Base-by-base conservation (phyloP, 1,284 basidiomycete species). In the Hymenochaete sp. region DNA sequence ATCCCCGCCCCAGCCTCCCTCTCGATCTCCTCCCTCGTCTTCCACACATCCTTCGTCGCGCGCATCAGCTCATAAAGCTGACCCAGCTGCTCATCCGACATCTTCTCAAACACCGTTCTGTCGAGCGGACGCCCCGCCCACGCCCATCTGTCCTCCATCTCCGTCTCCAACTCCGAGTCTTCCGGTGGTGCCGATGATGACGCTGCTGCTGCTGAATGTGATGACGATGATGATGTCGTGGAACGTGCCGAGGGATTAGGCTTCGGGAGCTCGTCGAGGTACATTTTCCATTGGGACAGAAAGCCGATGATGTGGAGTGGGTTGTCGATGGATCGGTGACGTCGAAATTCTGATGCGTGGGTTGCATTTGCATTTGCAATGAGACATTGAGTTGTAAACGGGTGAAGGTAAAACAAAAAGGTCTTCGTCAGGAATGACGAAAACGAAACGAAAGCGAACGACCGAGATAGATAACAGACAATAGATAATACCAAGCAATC, bases 41-140 rank as follows among this genome's bases (percentile, higher is more conserved):
- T 91, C 87, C 86, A 93, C 10, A 93, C 71, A 49, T 83, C 82
- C 58, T 87, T 89, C 0, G 89, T 82, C 1, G 80, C 86, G 53
- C 89, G 82, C 88, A 93, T 91, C 48, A 97, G 71, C 61, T 93
- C 90, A 59, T 93, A 91, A 35, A 96, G 65, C 61, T 96, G 92
- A 1, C 86, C 86, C 3, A 95, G 70, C 61, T 96, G 92, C 60
- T 93, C 85, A n/a, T 71, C 64, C n/a, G 86, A 91, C 77, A 96
- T 82, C 83, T 92, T 26, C 14, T 31, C 28, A 31, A 9, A 31
- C 28, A 31, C 28, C 14, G 10, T 31, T n/a, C n/a, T n/a, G n/a
- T n/a, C n/a, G n/a, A n/a, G n/a, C n/a, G n/a, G n/a, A n/a, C n/a
- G n/a, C n/a, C n/a, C n/a, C n/a, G n/a, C n/a, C 28, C 28, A 31